Evolutionary conservation across 345 rosid genomes (phyloP).

Genomic region (Pistacia vera): DNA sequence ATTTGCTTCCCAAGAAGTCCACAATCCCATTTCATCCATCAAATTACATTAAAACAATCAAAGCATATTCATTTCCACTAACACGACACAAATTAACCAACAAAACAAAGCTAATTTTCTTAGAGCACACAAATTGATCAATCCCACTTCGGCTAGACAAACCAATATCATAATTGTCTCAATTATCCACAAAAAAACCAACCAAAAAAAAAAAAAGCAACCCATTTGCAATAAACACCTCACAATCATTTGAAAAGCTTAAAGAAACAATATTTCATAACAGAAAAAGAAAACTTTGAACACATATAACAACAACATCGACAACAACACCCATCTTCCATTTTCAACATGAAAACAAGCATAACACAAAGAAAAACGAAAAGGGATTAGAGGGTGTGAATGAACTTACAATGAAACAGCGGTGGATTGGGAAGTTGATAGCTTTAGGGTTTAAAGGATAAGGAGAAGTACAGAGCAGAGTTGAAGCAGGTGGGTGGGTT

Average conservation of each 20-base stretch:
- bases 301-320: not conserved
- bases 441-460: conserved; percentile 32
- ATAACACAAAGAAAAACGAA: not conserved
- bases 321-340: not conserved
- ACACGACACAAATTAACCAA: not conserved
- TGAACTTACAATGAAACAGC: conserved; percentile 6
- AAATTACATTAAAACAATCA: not conserved
- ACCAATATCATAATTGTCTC: not conserved
- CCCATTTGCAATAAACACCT: not conserved
- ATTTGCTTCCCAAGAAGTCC: not conserved
- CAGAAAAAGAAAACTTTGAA: not conserved
- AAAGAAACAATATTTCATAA: not conserved
- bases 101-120: not conserved
- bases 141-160: not conserved
- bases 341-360: not conserved
- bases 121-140: not conserved
- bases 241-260: not conserved
- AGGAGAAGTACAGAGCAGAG: conserved; percentile 6
- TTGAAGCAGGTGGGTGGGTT: not conserved
- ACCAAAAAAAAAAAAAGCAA: not conserved
- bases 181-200: not conserved
- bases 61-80: not conserved
- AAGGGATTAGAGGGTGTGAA: not conserved
- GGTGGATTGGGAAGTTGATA: not conserved
- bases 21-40: too few relatives aligned